phyloP scores from a whole-genome alignment of 2,329 filamentous ascomycete species.

The Fusarium protoensiforme region DNA sequence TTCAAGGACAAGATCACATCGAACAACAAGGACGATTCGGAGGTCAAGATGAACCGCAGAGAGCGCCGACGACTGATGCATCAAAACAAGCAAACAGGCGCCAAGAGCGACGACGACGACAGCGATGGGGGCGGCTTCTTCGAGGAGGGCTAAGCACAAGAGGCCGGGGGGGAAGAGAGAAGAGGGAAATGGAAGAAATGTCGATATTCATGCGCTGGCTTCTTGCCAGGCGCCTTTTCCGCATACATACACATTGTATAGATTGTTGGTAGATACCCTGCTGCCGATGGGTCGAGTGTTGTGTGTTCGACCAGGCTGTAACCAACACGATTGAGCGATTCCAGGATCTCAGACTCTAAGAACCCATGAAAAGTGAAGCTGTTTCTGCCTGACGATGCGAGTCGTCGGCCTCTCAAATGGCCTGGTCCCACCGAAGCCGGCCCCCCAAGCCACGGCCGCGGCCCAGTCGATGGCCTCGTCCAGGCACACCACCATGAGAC shows the following conservation, averaged over 20 bases:
- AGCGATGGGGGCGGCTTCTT: slow-evolving; percentile 71
- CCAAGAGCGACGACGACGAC: slow-evolving; percentile 57
- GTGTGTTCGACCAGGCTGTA: slow-evolving; percentile 16
- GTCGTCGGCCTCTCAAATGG: neutral
- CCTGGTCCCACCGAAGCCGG: slow-evolving; percentile 24
- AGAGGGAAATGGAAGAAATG: neutral
- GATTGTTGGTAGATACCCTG: slow-evolving; percentile 37
- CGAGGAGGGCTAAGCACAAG: slow-evolving; percentile 47
- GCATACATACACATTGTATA: slow-evolving; percentile 27
- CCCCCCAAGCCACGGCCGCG: slow-evolving; percentile 24
- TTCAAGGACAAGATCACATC: slow-evolving; percentile 21
- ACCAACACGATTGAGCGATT: slow-evolving; percentile 24
- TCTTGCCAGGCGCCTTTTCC: neutral
- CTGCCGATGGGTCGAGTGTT: slow-evolving; percentile 15
- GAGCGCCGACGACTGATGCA: slow-evolving; percentile 51
- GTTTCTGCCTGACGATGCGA: neutral
- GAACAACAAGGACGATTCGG: slow-evolving; percentile 33
- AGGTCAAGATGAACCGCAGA: slow-evolving; percentile 49
- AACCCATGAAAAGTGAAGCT: neutral
- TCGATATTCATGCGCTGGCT: slow-evolving; percentile 1
- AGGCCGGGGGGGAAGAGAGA: neutral
- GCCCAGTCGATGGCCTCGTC: slow-evolving; percentile 4
- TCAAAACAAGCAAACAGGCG: slow-evolving; percentile 44
- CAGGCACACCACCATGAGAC: neutral
- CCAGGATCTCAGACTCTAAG: neutral